A percentile compares a stretch with the other conserved stretches of the same genome.
Conservation (phyloP, 2,329 filamentous ascomycete species). For the Microthyrium microscopicum region DNA sequence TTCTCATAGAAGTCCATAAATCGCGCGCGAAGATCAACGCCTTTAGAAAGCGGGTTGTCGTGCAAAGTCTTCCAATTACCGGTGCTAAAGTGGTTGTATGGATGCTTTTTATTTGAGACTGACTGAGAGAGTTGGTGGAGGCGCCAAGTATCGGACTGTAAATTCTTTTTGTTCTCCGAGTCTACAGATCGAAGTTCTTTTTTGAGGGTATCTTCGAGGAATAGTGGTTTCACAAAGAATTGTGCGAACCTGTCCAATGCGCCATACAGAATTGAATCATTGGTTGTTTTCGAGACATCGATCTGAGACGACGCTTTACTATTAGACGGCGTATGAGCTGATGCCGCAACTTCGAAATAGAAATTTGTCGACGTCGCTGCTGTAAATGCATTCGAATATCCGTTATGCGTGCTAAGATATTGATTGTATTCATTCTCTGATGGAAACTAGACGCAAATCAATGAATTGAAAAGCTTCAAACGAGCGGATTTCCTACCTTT, state of each 20-base stretch:
- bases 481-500: constrained; percentile 39
- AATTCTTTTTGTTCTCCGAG: constrained; percentile 94
- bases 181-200: constrained; percentile 79
- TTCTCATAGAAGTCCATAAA: constrained; percentile 85
- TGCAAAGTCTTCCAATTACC: constrained; percentile 78
- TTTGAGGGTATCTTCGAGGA: constrained; percentile 69
- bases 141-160: constrained; percentile 80
- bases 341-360: constrained; percentile 87
- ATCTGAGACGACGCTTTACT: constrained; percentile 26
- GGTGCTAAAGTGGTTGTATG: constrained; percentile 82
- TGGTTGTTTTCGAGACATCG: constrained; percentile 20
- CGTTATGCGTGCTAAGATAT: constrained; percentile 79
- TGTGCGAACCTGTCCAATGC: constrained; percentile 84
- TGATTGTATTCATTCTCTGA: constrained; percentile 91
- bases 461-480: neutral
- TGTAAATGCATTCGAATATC: constrained; percentile 89
- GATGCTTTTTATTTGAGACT: constrained; percentile 72
- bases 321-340: constrained; percentile 37
- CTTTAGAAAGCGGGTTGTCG: constrained; percentile 59
- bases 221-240: constrained; percentile 81
- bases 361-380: constrained; percentile 90
- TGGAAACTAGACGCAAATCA: constrained; percentile 46
- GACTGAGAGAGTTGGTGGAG: constrained; percentile 77
- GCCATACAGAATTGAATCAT: constrained; percentile 51
- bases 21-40: constrained; percentile 72